Base-by-base conservation (phyloP, 2,329 filamentous ascomycete genomes). In the Microdochium trichocladiopsis region DNA sequence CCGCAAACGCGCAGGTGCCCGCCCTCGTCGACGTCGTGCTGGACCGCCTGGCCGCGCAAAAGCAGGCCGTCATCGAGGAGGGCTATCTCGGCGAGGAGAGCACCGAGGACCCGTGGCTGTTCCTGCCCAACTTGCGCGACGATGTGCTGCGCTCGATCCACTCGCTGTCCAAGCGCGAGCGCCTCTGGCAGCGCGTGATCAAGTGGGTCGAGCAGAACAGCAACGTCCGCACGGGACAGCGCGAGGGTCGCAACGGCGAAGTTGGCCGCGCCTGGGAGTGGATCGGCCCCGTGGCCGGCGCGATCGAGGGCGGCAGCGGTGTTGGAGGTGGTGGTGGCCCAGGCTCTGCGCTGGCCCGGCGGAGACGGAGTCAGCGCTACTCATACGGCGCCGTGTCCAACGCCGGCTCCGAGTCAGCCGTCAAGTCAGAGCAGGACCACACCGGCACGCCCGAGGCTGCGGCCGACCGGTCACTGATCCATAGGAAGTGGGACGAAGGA, bases 151-250 rank as follows among this genome's bases (percentile, higher is more conserved):
- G 93, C 21, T 82, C 87, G 25, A 85, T 95, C 55, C 90, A 96
- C 66, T 86, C 82, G 3, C 78, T 92, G 21, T 77, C 78, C 9
- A 82, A 91, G 60, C 80, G 94, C 36, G 87, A 94, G 64, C 81
- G 83, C 52, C 75, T 99, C 50, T 99, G 95, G 94, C 79, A 84
- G 57, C 83, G 83, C 49, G 94, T 99, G 21, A 81, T 84, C 59
- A 82, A 77, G 50, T 87, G 97, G 50, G 92, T 99, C 1, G 94
- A 99, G 70, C 85, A 86, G 68, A 99, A 99, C 67, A 88, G 89
- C 55, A 99, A 99, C 63, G 87, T 99, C 16, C 81, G 94, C 43
- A 89, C 80, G 0, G 75, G 79, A 71, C 70, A 92, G 79, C 72
- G 91, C 74, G 73, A 87, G 79, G 70, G 86, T 48, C 72, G 76